Conservation (phyloP, 2,329 filamentous ascomycete species). For the Decorospora gaudefroyi region DNA sequence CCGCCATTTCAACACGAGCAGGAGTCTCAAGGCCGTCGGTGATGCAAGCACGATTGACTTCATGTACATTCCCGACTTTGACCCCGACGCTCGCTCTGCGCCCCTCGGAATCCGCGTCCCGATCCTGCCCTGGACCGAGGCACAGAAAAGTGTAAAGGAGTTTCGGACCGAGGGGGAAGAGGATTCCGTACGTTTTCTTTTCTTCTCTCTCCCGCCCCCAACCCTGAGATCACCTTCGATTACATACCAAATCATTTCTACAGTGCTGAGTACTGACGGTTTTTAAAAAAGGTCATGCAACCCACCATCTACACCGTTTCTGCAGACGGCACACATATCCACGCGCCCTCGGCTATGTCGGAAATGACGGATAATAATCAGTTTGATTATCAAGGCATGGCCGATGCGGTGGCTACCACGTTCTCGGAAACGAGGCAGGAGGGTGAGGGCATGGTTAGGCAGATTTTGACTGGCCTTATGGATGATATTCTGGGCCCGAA, state of each 20-base stretch:
- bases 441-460: conserved; percentile 50
- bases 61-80: conserved; percentile 61
- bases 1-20: conserved; percentile 66
- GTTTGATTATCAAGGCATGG: conserved; percentile 61
- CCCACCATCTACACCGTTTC: conserved; percentile 61
- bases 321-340: conserved; percentile 54
- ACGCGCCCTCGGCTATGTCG: conserved; percentile 59
- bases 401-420: conserved; percentile 53
- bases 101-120: conserved; percentile 54
- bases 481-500: conserved; percentile 56
- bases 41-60: conserved; percentile 68
- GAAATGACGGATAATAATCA: conserved; percentile 63
- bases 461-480: conserved; percentile 55
- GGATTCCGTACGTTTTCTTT: conserved; percentile 24
- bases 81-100: conserved; percentile 48
- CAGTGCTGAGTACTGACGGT: background rate
- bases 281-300: conserved; percentile 54
- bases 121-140: conserved; percentile 49
- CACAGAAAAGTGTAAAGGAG: conserved; percentile 18
- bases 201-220: background rate
- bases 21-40: conserved; percentile 59
- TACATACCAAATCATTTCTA: background rate
- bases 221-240: too few relatives aligned
- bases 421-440: conserved; percentile 47
- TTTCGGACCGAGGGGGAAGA: conserved; percentile 33